phyloP scores from a whole-genome alignment of 2,329 filamentous ascomycete species.

The Calonectria crousiana region DNA sequence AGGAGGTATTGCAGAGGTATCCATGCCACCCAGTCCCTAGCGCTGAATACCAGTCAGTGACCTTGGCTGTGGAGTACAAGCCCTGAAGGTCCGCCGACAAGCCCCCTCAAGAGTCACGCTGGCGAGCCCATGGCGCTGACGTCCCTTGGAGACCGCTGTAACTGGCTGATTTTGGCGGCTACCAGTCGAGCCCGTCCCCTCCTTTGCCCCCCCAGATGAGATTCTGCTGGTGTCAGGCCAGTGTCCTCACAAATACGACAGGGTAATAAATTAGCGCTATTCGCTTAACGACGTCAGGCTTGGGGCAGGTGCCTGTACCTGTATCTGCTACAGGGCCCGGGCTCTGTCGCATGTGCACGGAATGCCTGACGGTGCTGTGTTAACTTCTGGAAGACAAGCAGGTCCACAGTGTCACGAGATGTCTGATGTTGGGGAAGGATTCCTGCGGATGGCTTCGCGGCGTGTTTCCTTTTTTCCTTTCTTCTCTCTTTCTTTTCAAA shows the following conservation, averaged over 20 bases:
- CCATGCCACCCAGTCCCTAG: background rate
- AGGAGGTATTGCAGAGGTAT: slow-evolving; percentile 18
- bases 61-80: slow-evolving; percentile 8
- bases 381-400: slow-evolving; percentile 33
- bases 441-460: slow-evolving; percentile 2
- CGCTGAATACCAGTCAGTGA: slow-evolving; percentile 1
- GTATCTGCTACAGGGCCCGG: slow-evolving; percentile 12
- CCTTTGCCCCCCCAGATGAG: background rate
- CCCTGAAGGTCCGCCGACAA: slow-evolving; percentile 17
- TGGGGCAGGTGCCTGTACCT: background rate
- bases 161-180: background rate
- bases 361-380: slow-evolving; percentile 15
- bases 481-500: no score
- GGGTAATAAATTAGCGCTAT: background rate
- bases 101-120: slow-evolving; percentile 13
- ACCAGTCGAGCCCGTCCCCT: background rate
- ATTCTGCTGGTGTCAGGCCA: background rate
- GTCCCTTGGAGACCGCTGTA: slow-evolving; percentile 15
- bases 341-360: slow-evolving; percentile 2
- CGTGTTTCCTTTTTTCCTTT: background rate
- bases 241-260: slow-evolving; percentile 5
- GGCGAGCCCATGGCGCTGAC: slow-evolving; percentile 13
- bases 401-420: slow-evolving; percentile 22
- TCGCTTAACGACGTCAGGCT: slow-evolving; percentile 4
- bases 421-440: background rate